Percentiles rank a stretch among this genome's conserved stretches.
phyloP scores from a whole-genome alignment of 139 green algal species.

The Coelastrella sp. region DNA sequence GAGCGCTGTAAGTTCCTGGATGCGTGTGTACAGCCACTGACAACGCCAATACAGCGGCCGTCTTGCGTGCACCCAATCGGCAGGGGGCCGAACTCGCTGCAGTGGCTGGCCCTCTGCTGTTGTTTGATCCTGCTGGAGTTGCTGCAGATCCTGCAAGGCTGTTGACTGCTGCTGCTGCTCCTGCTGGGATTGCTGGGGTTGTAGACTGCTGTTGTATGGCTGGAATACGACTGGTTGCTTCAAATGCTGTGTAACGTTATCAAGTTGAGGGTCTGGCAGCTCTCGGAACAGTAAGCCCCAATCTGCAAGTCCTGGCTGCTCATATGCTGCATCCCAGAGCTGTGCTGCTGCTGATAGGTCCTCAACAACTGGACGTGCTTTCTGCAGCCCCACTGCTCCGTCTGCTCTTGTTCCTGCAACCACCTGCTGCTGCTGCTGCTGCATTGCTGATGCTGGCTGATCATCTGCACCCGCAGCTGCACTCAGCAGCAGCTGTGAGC shows the following conservation, averaged over 20 bases:
- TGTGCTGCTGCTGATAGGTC: conserved; percentile 16
- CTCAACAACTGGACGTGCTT: background rate
- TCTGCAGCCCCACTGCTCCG: background rate
- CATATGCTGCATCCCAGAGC: conserved; percentile 19
- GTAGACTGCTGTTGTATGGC: background rate
- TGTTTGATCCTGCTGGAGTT: background rate
- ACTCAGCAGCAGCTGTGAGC: background rate
- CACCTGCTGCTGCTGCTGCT: background rate
- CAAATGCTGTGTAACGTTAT: conserved; percentile 35
- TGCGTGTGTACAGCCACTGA: conserved; percentile 64
- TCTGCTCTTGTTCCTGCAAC: background rate
- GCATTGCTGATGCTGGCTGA: conserved; percentile 4
- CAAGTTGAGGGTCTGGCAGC: conserved; percentile 39
- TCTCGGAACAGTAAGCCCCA: conserved; percentile 42
- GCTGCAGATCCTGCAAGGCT: conserved; percentile 20
- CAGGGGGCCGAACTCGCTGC: background rate
- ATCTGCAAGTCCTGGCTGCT: conserved; percentile 6
- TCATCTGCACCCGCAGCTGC: background rate
- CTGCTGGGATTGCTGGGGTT: background rate
- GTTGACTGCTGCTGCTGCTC: conserved; percentile 35
- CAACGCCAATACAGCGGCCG: conserved; percentile 54
- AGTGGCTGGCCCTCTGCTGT: background rate
- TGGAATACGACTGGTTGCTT: conserved; percentile 39
- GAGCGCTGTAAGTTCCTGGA: conserved; percentile 52
- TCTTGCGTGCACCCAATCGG: conserved; percentile 50